Percentiles rank a stretch among this genome's conserved stretches.
Evolutionary conservation across 2,329 filamentous ascomycete species (phyloP).

Genomic region (Epichloe gansuensis): DNA sequence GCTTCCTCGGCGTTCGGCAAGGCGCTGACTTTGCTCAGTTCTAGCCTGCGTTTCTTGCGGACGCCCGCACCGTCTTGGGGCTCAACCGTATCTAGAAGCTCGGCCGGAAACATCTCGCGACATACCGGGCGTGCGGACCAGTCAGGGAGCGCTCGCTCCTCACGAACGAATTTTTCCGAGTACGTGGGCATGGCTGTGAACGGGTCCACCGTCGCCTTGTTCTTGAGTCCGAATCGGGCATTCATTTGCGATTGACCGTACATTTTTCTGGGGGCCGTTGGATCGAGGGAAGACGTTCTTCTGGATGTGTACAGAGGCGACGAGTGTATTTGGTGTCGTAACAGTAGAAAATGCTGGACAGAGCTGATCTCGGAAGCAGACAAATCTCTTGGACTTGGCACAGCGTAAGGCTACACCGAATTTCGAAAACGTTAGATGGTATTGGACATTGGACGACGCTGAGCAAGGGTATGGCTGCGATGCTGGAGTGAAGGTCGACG

Average conservation of each 20-base stretch:
- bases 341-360: conserved; percentile 40
- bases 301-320: conserved; percentile 45
- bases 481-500: conserved; percentile 9
- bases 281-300: conserved; percentile 29
- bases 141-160: conserved; percentile 42
- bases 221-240: conserved; percentile 41
- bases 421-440: not conserved
- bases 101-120: conserved; percentile 41
- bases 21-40: conserved; percentile 34
- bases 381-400: conserved; percentile 34
- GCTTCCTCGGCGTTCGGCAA: conserved; percentile 40
- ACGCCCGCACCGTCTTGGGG: conserved; percentile 25
- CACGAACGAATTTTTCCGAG: conserved; percentile 40
- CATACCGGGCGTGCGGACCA: conserved; percentile 38
- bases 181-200: conserved; percentile 48
- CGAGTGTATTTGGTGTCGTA: conserved; percentile 44
- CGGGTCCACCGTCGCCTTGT: conserved; percentile 43
- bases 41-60: conserved; percentile 32
- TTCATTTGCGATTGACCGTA: conserved; percentile 50
- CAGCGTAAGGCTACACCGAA: conserved; percentile 32
- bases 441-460: not conserved
- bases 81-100: conserved; percentile 43
- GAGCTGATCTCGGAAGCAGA: conserved; percentile 31
- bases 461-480: not conserved
- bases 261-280: conserved; percentile 26